Conservation (phyloP, 2,329 filamentous ascomycete genomes). For the Trichophyton schoenleinii region DNA sequence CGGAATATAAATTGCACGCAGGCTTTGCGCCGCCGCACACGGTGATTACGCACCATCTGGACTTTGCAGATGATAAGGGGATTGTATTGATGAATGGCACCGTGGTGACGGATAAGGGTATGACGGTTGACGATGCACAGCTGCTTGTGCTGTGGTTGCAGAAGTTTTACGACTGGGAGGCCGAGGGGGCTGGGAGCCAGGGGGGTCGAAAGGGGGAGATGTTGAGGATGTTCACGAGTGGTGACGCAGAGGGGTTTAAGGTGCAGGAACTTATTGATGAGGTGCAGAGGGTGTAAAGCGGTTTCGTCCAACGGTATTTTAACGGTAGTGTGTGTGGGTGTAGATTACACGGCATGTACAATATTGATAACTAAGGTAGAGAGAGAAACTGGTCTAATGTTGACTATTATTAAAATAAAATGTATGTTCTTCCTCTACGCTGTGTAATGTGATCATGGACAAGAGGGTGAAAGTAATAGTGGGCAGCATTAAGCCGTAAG, state of each 20-base stretch:
- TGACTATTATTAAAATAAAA: neutral
- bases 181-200: constrained; percentile 36
- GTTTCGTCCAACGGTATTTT: neutral
- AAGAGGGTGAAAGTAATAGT: neutral
- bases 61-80: constrained; percentile 60
- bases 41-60: constrained; percentile 80
- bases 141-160: constrained; percentile 90
- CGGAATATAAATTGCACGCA: constrained; percentile 80
- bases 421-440: neutral
- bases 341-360: neutral
- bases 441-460: neutral
- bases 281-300: constrained; percentile 48
- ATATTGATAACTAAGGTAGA: neutral
- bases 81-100: constrained; percentile 77
- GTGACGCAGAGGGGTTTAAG: constrained; percentile 61
- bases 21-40: constrained; percentile 89
- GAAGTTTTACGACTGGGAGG: constrained; percentile 66
- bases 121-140: constrained; percentile 68
- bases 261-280: constrained; percentile 80
- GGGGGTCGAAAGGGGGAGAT: constrained; percentile 53
- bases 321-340: neutral
- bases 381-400: neutral
- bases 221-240: constrained; percentile 68
- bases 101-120: constrained; percentile 62
- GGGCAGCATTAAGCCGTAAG: neutral